phyloP scores from a whole-genome alignment of 163 green algal genomes.

The Scenedesmus sp. region DNA sequence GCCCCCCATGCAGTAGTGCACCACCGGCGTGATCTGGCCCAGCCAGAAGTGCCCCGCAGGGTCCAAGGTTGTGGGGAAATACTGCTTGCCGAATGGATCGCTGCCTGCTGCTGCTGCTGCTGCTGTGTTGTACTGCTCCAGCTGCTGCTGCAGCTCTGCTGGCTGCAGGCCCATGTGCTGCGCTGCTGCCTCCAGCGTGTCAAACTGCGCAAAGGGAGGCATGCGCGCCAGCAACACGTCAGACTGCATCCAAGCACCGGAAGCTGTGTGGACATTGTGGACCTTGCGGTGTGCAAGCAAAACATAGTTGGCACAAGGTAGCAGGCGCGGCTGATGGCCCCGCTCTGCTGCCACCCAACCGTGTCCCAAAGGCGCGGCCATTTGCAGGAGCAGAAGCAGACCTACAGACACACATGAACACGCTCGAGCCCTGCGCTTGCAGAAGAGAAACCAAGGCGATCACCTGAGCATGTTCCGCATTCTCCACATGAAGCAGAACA shows the following conservation, averaged over 20 bases:
- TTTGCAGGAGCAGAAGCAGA: neutral
- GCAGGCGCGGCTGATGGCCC: no score
- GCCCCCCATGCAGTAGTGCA: constrained; percentile 96
- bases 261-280: no score
- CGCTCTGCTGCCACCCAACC: no score
- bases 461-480: neutral
- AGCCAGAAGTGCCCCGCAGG: constrained; percentile 57
- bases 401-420: neutral
- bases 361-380: no score
- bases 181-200: constrained; percentile 58
- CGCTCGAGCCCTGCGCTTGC: neutral
- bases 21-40: constrained; percentile 79
- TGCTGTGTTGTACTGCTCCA: constrained; percentile 63
- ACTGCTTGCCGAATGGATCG: constrained; percentile 76
- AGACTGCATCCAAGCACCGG: no score
- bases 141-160: constrained; percentile 53
- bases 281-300: no score
- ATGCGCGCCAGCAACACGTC: neutral
- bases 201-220: constrained; percentile 49
- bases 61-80: constrained; percentile 64
- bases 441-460: neutral
- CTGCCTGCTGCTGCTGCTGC: constrained; percentile 5
- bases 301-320: no score
- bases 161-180: constrained; percentile 49
- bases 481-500: neutral